Conservation (phyloP, 208 protist genomes). For the Porcisia hertigi region DNA sequence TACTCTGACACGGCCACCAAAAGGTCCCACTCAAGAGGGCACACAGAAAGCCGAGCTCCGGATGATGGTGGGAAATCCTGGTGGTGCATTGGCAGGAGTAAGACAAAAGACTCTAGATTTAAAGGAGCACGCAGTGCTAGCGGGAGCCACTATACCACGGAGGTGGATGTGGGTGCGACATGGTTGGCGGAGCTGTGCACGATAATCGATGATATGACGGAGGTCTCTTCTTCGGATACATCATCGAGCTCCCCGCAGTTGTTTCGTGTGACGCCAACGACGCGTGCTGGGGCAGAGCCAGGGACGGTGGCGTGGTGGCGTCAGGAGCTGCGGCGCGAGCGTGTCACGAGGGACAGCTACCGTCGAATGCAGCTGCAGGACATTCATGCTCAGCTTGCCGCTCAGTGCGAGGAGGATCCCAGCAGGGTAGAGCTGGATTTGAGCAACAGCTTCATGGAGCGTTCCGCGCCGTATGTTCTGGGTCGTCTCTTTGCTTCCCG, state of each 20-base stretch:
- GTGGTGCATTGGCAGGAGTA: background rate
- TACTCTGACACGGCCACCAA: background rate
- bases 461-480: constrained; percentile 71
- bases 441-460: constrained; percentile 77
- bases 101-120: background rate
- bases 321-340: constrained; percentile 57
- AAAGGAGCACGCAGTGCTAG: constrained; percentile 7
- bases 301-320: constrained; percentile 82
- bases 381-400: constrained; percentile 48
- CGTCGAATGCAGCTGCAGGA: constrained; percentile 62
- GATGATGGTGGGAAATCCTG: background rate
- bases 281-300: constrained; percentile 27
- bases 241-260: constrained; percentile 63
- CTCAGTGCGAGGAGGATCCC: constrained; percentile 64
- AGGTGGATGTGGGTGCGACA: constrained; percentile 5
- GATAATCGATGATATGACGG: constrained; percentile 25
- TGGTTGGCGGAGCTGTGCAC: constrained; percentile 26
- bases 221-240: constrained; percentile 18
- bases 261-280: constrained; percentile 53
- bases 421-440: constrained; percentile 71
- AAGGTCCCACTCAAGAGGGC: constrained; percentile 1
- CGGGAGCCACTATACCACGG: background rate
- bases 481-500: constrained; percentile 60
- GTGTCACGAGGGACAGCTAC: constrained; percentile 66
- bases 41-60: constrained; percentile 22